Evolutionary conservation across 1,284 basidiomycete genomes (phyloP).

Genomic region (Tranzscheliella williamsii): DNA sequence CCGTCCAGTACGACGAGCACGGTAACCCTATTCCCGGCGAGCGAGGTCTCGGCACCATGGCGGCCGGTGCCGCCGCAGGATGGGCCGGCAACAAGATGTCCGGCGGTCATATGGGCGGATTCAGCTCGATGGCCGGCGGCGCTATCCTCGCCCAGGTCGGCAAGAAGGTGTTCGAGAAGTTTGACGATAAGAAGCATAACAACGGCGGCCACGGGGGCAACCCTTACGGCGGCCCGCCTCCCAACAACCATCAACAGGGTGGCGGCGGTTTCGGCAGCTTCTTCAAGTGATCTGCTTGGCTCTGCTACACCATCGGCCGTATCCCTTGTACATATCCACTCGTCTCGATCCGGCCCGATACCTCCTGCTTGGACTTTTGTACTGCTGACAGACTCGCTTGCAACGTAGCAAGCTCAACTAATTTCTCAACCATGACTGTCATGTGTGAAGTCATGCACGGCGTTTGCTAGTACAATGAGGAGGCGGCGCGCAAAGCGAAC

Average conservation of each 20-base stretch:
- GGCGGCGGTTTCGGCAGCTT: conserved; percentile 7
- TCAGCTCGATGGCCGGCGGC: conserved; percentile 34
- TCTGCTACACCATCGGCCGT: neutral
- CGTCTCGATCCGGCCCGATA: no score
- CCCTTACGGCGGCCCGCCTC: conserved; percentile 1
- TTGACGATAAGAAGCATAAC: conserved; percentile 25
- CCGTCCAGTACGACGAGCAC: conserved; percentile 42
- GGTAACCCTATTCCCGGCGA: conserved; percentile 49
- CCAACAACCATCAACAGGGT: neutral
- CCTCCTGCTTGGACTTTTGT: no score
- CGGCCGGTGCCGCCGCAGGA: conserved; percentile 40
- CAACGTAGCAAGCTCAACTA: neutral
- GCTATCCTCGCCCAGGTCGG: conserved; percentile 47
- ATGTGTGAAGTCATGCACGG: neutral
- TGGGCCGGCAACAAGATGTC: conserved; percentile 47
- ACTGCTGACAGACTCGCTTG: neutral
- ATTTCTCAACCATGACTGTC: neutral
- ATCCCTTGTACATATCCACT: neutral
- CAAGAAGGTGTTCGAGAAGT: conserved; percentile 43
- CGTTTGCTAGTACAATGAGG: no score
- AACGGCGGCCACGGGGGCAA: conserved; percentile 7
- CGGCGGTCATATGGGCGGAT: conserved; percentile 38
- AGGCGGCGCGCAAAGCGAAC: no score
- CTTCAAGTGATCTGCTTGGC: conserved; percentile 15
- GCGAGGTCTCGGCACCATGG: conserved; percentile 53